Conservation (phyloP, 805 yeast species). For the Myxozyma udenii region DNA sequence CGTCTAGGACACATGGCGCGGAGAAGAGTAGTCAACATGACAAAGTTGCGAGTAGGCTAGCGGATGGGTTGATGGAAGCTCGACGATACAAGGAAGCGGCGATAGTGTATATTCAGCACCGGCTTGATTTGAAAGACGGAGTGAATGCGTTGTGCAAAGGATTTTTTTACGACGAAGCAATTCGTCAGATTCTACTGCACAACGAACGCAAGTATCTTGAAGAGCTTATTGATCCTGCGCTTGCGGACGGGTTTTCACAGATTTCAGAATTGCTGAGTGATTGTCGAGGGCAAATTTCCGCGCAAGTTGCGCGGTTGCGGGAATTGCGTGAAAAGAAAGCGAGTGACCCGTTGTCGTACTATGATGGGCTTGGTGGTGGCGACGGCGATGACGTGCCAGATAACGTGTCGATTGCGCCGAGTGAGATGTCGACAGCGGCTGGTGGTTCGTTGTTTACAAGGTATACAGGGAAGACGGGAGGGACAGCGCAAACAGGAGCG, state of each 20-base stretch:
- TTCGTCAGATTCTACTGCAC: conserved; percentile 56
- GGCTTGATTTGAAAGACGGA: conserved; percentile 61
- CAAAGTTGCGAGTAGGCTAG: conserved; percentile 55
- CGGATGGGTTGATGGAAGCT: conserved; percentile 53
- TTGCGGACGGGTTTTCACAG: conserved; percentile 84
- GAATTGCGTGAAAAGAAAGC: conserved; percentile 80
- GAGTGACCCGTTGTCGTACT: conserved; percentile 82
- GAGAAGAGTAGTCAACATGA: conserved; percentile 39
- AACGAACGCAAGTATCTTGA: conserved; percentile 42
- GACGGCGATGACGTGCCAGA: conserved; percentile 71
- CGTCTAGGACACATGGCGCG: conserved; percentile 34
- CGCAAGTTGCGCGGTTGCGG: conserved; percentile 79
- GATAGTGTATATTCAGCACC: conserved; percentile 60
- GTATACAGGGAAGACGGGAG: conserved; percentile 92
- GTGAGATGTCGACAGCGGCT: conserved; percentile 67
- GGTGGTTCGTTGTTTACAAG: conserved; percentile 91
- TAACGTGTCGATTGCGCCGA: conserved; percentile 87
- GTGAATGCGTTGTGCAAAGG: conserved; percentile 69
- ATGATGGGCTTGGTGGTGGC: conserved; percentile 48
- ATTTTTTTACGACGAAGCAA: conserved; percentile 71
- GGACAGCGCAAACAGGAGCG: conserved; percentile 96
- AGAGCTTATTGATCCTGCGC: conserved; percentile 61
- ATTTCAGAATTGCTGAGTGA: conserved; percentile 91
- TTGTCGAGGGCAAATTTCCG: conserved; percentile 76
- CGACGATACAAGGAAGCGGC: conserved; percentile 81